phyloP scores from a whole-genome alignment of 2,329 filamentous ascomycete species.

The Thelonectria rubi region DNA sequence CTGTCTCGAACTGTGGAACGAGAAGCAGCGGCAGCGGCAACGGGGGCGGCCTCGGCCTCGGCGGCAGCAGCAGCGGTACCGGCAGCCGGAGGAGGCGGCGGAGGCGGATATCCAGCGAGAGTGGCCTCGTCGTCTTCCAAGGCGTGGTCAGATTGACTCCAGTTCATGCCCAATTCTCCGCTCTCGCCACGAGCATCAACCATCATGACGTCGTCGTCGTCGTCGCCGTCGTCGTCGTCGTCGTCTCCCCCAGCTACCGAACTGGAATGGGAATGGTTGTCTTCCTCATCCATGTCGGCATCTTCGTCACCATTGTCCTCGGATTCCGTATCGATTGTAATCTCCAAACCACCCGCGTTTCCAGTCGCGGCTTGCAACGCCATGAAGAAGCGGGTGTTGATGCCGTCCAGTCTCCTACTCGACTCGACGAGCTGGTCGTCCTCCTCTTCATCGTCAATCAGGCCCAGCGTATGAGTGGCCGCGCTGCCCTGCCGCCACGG shows the following conservation, averaged over 20 bases:
- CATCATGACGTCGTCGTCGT: constrained; percentile 68
- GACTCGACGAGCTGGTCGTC: constrained; percentile 58
- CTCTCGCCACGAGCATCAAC: constrained; percentile 59
- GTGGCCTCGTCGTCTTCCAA: constrained; percentile 81
- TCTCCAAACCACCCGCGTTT: constrained; percentile 40
- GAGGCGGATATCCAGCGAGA: constrained; percentile 75
- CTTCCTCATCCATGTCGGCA: constrained; percentile 53
- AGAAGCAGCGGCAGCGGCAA: constrained; percentile 52
- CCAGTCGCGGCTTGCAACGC: constrained; percentile 49
- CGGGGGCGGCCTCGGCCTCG: constrained; percentile 45
- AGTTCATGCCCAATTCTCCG: constrained; percentile 59
- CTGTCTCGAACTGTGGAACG: constrained; percentile 59
- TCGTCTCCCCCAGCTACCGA: constrained; percentile 53
- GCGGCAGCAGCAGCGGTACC: constrained; percentile 39
- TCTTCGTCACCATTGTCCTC: constrained; percentile 47
- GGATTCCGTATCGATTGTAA: constrained; percentile 44
- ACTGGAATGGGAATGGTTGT: constrained; percentile 47
- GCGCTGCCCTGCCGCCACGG: constrained; percentile 88
- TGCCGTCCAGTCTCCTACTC: constrained; percentile 42
- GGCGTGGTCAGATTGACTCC: constrained; percentile 68
- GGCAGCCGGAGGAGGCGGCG: constrained; percentile 67
- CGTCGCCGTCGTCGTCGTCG: constrained; percentile 62
- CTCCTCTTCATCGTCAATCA: constrained; percentile 57
- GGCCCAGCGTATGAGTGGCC: constrained; percentile 72
- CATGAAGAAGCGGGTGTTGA: constrained; percentile 50